Evolutionary conservation across 306 rosid species (phyloP), one percentile per base, ranked within the genome.

Genomic region (Pterocarpus macrocarpus): DNA sequence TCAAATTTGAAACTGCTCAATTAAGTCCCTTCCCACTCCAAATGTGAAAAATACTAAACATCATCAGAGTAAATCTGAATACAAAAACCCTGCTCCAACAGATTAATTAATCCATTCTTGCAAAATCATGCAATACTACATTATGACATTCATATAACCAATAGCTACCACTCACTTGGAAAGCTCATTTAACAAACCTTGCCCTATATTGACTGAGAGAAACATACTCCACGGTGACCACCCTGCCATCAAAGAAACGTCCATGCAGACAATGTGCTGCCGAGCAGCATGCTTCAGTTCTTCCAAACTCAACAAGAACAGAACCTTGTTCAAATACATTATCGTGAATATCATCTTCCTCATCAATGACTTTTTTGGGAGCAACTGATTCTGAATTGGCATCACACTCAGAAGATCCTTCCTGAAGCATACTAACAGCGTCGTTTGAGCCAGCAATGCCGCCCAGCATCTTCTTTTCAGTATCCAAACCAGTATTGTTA

Each of bases 231-330:
- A 93, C 93, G 34, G 87, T 79, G 68, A 93, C 92, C 77, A 78
- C 86, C 73, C 86, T 88, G 83, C 87, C 92, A 71, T 92, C 96
- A 75, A 91, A 93, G 41, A 85, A 34, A 57, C 94, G 91, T 71
- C 97, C 94, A 43, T 93, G 93, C 73, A 95, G 85, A 89, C 89
- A 86, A 71, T 90, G 97, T 32, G 98, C 99, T 7, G 96, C 98
- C 7, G 30, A 53, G 76, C 87, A 74, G 67, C 94, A 85, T 43
- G 93, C 93, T 84, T 95, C 99, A 13, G 86, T 78, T 85, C 98
- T 88, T 76, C 87, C 91, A 57, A 86, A 95, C 90, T 95, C 98
- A 49, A 95, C 99, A 73, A 93, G 82, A 83, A 95, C 81, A 58
- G 91, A 83, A 68, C 94, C 94, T 7, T 70, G 73, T 83, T 86